Base-by-base conservation (phyloP, 257 asterid genomes). In the Penstemon barbatus region DNA sequence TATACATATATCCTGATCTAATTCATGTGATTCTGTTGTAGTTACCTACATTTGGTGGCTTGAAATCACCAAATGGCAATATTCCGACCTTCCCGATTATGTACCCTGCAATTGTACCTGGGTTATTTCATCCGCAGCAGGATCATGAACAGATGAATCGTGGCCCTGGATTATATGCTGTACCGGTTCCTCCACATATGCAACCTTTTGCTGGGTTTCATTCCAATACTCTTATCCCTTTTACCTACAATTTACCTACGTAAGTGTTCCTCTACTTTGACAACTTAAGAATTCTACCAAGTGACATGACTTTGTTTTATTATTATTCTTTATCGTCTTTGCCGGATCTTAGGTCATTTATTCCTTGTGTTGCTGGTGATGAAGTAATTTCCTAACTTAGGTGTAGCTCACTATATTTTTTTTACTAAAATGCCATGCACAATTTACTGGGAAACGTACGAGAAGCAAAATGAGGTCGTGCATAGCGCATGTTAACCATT, bases 91-190 rank as follows among this genome's bases (percentile, higher is more conserved):
- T 55, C 65, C 87, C 84, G 0, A 15, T 73, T 33, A 73, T 72
- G 82, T 81, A 70, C 74, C 87, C 87, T 51, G 64, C 68, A 6
- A 71, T 84, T 59, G 74, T 76, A 70, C 83, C 79, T 25, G 82
- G 77, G 7, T 42, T 77, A 48, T 75, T 79, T 61, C 80, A 80
- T 73, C 75, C 87, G n/a, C 80, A 70, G 38, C 82, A 73, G 66
- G 79, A 79, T 52, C 88, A 84, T 74, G 99, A 90, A 68, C 89
- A 71, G 83, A 74, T 81, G 61, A 85, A 85, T 74, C 91, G 69
- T 71, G 97, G 97, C 39, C 95, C 89, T 41, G 99, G 99, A 58
- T 84, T 93, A 39, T 93, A 93, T 83, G 99, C 97, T 67, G 96
- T 93, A 74, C 83, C 92, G 1, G 82, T 82, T 68, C 74, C 19